These are phyloP conservation scores for Fraxinus velutina DNA, from an alignment of 305 asterid genomes.

Conservation along the genomic window DNA sequence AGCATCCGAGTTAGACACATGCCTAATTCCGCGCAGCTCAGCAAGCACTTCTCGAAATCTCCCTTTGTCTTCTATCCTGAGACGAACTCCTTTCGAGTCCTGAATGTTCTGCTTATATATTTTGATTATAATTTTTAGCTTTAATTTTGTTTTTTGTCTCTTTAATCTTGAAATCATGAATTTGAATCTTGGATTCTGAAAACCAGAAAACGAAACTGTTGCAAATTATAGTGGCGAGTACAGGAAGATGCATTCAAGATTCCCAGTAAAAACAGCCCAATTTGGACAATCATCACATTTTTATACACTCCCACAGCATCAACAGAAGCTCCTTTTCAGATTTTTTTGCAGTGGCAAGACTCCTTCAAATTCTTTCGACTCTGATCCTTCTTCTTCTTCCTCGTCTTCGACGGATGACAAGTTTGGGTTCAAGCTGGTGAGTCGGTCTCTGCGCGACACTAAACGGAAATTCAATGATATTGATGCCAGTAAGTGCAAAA, in stretches of 20 bases:
- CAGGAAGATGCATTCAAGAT: slow-evolving; percentile 50
- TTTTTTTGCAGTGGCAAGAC: slow-evolving; percentile 51
- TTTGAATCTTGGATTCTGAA: slow-evolving; percentile 25
- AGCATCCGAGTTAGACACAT: neutral
- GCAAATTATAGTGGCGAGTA: neutral
- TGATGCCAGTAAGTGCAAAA: slow-evolving; percentile 53
- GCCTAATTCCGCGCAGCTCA: slow-evolving; percentile 8
- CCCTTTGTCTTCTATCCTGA: slow-evolving; percentile 17
- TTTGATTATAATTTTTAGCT: neutral
- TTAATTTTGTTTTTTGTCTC: neutral
- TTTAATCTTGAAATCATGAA: slow-evolving; percentile 17
- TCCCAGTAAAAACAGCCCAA: slow-evolving; percentile 37
- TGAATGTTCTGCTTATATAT: neutral
- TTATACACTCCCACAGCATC: slow-evolving; percentile 26
- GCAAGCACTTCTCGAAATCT: slow-evolving; percentile 16
- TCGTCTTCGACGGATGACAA: slow-evolving; percentile 36
- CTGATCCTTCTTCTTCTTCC: slow-evolving; percentile 43
- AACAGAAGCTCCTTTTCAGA: slow-evolving; percentile 37
- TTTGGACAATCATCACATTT: slow-evolving; percentile 31
- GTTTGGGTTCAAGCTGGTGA: slow-evolving; percentile 55
- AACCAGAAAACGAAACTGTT: neutral
- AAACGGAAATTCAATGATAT: slow-evolving; percentile 73
- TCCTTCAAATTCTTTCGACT: slow-evolving; percentile 24
- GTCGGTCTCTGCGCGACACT: slow-evolving; percentile 47
- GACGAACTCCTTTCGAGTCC: neutral